Evolutionary conservation across 768 basidiomycete genomes (phyloP), one percentile per base, ranked within the genome.

Genomic region (Mycena metata): DNA sequence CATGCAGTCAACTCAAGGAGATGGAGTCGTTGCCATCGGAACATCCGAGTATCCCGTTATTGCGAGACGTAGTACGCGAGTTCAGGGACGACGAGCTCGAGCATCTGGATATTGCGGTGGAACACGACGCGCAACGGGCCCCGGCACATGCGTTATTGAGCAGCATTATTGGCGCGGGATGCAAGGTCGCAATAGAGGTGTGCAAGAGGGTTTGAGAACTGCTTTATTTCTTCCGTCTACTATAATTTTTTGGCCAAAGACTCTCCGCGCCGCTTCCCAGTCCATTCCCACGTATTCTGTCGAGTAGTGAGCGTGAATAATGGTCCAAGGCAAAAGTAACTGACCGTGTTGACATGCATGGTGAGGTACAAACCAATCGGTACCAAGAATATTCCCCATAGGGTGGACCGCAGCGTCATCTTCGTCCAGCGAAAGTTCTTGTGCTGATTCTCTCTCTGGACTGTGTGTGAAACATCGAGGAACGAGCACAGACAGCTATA

Each of bases 71-170:
- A 51, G 87, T 96, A 56, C 82, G 80, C 57, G 96, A 98, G 77
- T 92, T 98, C 76, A 84, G 96, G 70, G 96, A 98, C 79, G 96
- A 99, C 74, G 96, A 99, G 75, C 85, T 98, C 19, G 96, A 96
- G 75, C 96, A 99, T 78, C 84, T 98, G 64, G 93, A 98, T 73
- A 93, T 91, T 36, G 96, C 96, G 3, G 92, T 99, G 9, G 90
- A 91, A 63, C 87, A 98, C 73, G 86, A 92, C 75, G 91, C 95
- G 26, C 96, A 98, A 78, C 87, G 91, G 57, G 96, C 96, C 23
- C 96, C 96, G 2, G 96, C 92, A 46, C 96, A 99, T 78, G 94
- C 95, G 1, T 81, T 99, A 47, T 80, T 99, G 64, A 96, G 94
- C 73, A 91, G 94, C 10, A 80, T 96, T 26, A 86, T 99, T 13